These are phyloP conservation scores for Chimonanthus salicifolius DNA, from an alignment of 164 flowering plant genomes.

Conservation along the genomic window DNA sequence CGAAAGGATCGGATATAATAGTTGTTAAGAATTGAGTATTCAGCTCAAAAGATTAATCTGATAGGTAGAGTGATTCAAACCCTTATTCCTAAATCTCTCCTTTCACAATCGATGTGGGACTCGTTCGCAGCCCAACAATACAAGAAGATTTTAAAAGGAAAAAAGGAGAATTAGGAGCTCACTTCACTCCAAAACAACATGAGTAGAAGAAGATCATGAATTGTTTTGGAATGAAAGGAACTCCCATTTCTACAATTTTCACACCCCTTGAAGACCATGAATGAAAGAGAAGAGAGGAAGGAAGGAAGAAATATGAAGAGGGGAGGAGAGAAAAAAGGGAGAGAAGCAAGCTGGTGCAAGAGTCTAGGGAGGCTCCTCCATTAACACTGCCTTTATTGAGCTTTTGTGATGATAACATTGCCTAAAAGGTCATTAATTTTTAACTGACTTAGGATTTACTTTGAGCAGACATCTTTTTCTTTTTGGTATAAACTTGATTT, in stretches of 20 bases:
- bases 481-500: not conserved
- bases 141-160: conserved; percentile 2
- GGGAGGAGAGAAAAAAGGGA: not conserved
- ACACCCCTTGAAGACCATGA: not conserved
- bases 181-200: conserved; percentile 22
- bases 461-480: not conserved
- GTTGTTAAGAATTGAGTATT: no score
- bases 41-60: no score
- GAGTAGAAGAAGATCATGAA: not conserved
- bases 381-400: not conserved
- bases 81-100: no score
- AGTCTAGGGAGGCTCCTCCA: not conserved
- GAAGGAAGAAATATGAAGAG: not conserved
- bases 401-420: not conserved
- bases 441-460: no score
- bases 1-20: no score
- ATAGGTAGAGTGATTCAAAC: no score
- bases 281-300: not conserved
- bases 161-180: conserved; percentile 27
- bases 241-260: conserved; percentile 27
- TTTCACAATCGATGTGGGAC: no score
- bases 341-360: not conserved
- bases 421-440: no score
- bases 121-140: not conserved
- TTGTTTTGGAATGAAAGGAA: conserved; percentile 21